These are phyloP conservation scores for Pythium folliculosum DNA, from an alignment of 352 stramenopile genomes.

Conservation along the genomic window DNA sequence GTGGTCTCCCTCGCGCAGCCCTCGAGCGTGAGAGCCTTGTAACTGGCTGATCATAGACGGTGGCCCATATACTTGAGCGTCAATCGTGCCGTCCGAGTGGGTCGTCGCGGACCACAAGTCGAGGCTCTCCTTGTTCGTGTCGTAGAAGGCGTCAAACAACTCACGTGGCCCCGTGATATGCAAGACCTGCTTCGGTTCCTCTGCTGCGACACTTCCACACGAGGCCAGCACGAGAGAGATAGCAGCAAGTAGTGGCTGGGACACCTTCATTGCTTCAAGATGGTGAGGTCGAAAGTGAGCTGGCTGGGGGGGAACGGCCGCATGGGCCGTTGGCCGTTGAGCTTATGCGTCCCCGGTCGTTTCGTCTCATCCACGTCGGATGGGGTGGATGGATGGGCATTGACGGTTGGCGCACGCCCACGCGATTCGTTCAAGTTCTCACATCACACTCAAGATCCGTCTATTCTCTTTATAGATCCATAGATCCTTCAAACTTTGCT, in stretches of 20 bases:
- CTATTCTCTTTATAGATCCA: too few relatives aligned
- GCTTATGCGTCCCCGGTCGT: too few relatives aligned
- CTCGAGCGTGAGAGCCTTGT: neutral
- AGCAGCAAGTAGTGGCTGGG: neutral
- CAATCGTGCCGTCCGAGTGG: constrained; percentile 19
- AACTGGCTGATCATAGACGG: constrained; percentile 5
- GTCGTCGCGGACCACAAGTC: constrained; percentile 18
- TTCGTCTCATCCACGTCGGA: too few relatives aligned
- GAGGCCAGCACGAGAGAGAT: neutral
- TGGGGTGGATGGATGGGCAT: neutral
- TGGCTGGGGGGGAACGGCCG: neutral
- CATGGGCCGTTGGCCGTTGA: neutral
- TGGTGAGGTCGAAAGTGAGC: neutral
- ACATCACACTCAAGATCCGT: too few relatives aligned
- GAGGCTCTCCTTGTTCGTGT: constrained; percentile 5
- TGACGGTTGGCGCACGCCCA: too few relatives aligned
- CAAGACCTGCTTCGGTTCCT: constrained; percentile 4
- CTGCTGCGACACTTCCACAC: neutral
- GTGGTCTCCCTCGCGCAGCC: neutral
- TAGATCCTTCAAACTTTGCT: constrained; percentile 39
- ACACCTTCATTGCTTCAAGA: neutral
- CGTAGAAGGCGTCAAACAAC: constrained; percentile 17
- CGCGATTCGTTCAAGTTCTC: too few relatives aligned
- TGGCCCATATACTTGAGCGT: constrained; percentile 7
- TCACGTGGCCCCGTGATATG: constrained; percentile 2